phyloP scores from a whole-genome alignment of 169 alveolate species.

The Plasmodium coatneyi region DNA sequence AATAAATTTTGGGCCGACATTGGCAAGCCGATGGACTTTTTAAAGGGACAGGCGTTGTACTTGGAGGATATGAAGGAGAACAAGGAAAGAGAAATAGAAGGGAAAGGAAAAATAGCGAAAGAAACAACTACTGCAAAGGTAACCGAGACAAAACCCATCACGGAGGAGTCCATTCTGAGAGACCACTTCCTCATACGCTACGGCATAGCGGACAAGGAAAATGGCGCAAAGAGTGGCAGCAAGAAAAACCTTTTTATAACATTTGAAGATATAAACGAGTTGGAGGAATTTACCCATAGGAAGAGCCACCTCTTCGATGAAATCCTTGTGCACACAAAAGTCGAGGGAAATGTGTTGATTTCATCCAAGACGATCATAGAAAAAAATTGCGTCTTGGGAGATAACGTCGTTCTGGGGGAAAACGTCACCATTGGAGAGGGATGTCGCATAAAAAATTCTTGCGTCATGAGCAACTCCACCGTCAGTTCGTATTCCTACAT shows the following conservation, averaged over 20 bases:
- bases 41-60: conserved; percentile 79
- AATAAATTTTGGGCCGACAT: conserved; percentile 89
- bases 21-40: conserved; percentile 82
- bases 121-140: not conserved
- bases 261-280: conserved; percentile 71
- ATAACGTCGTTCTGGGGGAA: conserved; percentile 94
- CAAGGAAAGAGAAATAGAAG: not conserved
- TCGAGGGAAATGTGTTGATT: conserved; percentile 82
- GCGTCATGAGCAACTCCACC: conserved; percentile 88
- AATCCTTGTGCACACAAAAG: conserved; percentile 2
- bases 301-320: conserved; percentile 15
- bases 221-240: not conserved
- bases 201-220: conserved; percentile 2
- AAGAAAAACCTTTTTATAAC: conserved; percentile 40
- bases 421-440: conserved; percentile 94
- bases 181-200: conserved; percentile 42
- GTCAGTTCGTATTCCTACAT: conserved; percentile 89
- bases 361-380: conserved; percentile 87
- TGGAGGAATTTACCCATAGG: conserved; percentile 17
- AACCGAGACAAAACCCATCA: not conserved
- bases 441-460: conserved; percentile 89
- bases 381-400: conserved; percentile 91
- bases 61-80: conserved; percentile 44
- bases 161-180: not conserved
- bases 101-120: not conserved